Conservation (phyloP, 2,329 filamentous ascomycete genomes). For the Cordyceps javanica region DNA sequence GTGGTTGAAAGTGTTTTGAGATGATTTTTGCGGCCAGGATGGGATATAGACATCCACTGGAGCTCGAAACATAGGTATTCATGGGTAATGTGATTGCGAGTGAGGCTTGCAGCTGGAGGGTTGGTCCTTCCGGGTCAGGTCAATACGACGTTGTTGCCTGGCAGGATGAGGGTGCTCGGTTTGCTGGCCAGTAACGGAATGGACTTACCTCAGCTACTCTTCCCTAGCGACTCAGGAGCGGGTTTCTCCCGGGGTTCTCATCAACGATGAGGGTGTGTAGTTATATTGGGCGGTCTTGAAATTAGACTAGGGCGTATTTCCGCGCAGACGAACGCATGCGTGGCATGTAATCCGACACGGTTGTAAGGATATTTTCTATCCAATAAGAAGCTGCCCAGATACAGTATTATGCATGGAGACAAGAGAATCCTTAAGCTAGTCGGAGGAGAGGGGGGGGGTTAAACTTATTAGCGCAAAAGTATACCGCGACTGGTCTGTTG, state of each 20-base stretch:
- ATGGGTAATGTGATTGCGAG: too few species aligned
- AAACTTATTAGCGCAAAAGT: slow-evolving; percentile 3
- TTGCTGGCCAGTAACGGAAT: background rate
- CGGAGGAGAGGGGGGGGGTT: background rate
- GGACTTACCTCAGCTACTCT: background rate
- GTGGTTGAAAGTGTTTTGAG: too few species aligned
- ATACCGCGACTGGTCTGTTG: background rate
- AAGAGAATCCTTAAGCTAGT: background rate
- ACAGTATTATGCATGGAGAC: background rate
- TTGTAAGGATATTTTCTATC: background rate
- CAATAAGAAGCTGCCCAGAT: too few species aligned
- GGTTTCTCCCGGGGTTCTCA: background rate
- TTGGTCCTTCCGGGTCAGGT: background rate
- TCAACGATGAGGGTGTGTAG: background rate
- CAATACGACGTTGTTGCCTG: background rate
- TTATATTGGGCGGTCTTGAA: background rate
- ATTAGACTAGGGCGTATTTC: background rate
- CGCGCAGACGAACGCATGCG: background rate
- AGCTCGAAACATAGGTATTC: too few species aligned
- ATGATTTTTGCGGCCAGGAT: too few species aligned
- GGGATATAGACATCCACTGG: too few species aligned
- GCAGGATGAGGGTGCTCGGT: background rate
- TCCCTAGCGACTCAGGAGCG: background rate
- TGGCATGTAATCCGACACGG: background rate
- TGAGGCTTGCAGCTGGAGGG: background rate